Percentiles rank a stretch among this genome's conserved stretches.
Evolutionary conservation across 2,329 filamentous ascomycete species (phyloP).

Genomic region (Davidsoniella virescens): DNA sequence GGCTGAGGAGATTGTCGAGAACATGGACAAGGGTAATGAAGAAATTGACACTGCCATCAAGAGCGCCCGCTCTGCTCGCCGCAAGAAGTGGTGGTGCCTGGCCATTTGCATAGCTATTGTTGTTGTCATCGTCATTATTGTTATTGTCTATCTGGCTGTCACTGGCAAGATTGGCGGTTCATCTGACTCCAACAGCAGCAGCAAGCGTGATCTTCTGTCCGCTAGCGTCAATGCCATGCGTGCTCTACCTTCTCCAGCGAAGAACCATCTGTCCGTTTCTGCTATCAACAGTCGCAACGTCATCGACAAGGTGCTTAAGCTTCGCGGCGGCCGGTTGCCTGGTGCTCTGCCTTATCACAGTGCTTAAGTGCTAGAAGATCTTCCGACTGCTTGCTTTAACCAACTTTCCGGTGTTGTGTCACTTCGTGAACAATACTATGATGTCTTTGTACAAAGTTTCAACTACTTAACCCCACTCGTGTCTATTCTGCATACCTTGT

Average conservation of each 20-base stretch:
- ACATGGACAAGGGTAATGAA: conserved; percentile 71
- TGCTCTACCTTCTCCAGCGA: conserved; percentile 1
- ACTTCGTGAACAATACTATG: too few relatives aligned
- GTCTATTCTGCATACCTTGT: background rate
- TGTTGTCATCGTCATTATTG: conserved; percentile 33
- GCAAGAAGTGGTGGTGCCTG: conserved; percentile 96
- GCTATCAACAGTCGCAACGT: background rate
- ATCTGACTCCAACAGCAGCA: conserved; percentile 21
- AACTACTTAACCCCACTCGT: background rate
- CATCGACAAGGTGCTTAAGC: background rate
- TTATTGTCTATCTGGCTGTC: conserved; percentile 29
- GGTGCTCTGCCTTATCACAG: too few relatives aligned
- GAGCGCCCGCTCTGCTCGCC: conserved; percentile 63
- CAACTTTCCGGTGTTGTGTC: too few relatives aligned
- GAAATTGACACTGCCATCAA: conserved; percentile 69
- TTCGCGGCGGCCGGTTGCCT: conserved; percentile 9
- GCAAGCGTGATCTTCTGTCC: conserved; percentile 16
- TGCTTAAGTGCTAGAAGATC: too few relatives aligned
- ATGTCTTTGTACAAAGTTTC: background rate
- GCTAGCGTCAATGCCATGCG: background rate
- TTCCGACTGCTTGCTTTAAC: too few relatives aligned
- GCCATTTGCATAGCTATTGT: conserved; percentile 48
- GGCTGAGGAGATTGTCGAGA: conserved; percentile 68
- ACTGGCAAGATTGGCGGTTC: conserved; percentile 17
- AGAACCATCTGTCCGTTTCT: conserved; percentile 5